Base-by-base conservation (phyloP, 257 asterid species). In the Eucommia ulmoides region DNA sequence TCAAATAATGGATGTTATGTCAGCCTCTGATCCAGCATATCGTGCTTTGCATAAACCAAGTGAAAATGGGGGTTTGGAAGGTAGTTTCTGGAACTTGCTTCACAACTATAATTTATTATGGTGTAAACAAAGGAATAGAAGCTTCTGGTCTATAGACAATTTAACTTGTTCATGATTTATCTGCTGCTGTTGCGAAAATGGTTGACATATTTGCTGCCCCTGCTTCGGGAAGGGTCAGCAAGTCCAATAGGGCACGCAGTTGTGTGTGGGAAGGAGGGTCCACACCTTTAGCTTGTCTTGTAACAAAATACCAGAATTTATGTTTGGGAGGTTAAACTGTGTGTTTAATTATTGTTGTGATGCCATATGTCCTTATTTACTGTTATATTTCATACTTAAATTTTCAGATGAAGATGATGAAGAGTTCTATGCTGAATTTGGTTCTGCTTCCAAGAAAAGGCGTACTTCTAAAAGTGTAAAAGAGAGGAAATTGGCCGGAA, bases 11-110 rank as follows among this genome's bases (percentile, higher is more conserved):
- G 94, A 83, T 72, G 78, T 81, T 62, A 91, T 91, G 93, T 71
- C 71, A 50, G 83, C 94, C 51, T 76, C 75, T 77, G 99, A 91
- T 83, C 89, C 99, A 63, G 79, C 77, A 45, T 91, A 77, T 60
- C 94, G 94, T 33, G 93, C 96, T 33, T 68, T 86, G 71, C 96
- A 86, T 66, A 91, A 75, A 64, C 96, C 96, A 63, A 72, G 59
- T 51, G 77, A 75, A 46, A 66, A 65, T 54, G 88, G 68, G 61
- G 66, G 67, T 42, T 58, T 56, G 63, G 94, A 85, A 61, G 98
- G 96, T 83, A 83, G 52, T 64, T 50, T 59, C 42, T 59, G 60
- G 57, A 52, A 63, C 69, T 35, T 35, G 44, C n/a, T n/a, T n/a
- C n/a, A n/a, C n/a, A n/a, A n/a, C n/a, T n/a, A n/a, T n/a, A n/a